phyloP scores from a whole-genome alignment of 2,329 filamentous ascomycete genomes.

The Moelleriella libera region DNA sequence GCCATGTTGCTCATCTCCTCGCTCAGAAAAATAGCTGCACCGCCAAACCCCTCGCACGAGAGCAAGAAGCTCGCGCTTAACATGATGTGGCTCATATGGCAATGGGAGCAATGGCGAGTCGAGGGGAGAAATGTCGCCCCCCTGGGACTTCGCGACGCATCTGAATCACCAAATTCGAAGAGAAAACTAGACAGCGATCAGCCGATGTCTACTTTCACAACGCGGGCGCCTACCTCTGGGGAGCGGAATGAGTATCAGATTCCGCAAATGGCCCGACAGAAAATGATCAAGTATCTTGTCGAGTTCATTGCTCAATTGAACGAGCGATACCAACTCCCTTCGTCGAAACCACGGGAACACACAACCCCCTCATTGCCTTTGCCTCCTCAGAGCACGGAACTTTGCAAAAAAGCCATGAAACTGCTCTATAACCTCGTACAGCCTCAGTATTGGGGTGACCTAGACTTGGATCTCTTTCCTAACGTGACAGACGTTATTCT shows the following conservation, averaged over 20 bases:
- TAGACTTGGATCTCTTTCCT: constrained; percentile 82
- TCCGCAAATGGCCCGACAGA: constrained; percentile 50
- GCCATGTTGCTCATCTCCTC: constrained; percentile 78
- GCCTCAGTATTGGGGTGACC: constrained; percentile 77
- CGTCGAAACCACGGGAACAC: constrained; percentile 48
- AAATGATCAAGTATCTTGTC: constrained; percentile 88
- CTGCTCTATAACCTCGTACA: constrained; percentile 76
- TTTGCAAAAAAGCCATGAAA: constrained; percentile 72
- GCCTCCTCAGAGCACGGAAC: constrained; percentile 51
- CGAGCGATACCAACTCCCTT: constrained; percentile 69
- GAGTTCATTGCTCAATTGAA: constrained; percentile 86
- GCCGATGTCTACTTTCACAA: constrained; percentile 36
- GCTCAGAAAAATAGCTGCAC: constrained; percentile 72
- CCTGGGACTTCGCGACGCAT: constrained; percentile 22
- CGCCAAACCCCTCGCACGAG: constrained; percentile 76
- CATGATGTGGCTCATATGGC: constrained; percentile 80
- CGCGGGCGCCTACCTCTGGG: constrained; percentile 21
- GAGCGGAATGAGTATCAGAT: constrained; percentile 56
- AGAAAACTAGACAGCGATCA: constrained; percentile 66
- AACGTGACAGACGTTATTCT: constrained; percentile 81
- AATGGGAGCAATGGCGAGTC: constrained; percentile 79
- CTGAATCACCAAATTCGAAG: constrained; percentile 57
- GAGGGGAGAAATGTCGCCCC: constrained; percentile 33
- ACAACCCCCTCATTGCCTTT: constrained; percentile 27
- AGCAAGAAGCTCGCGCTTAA: constrained; percentile 84